Conservation (phyloP, 2,329 filamentous ascomycete genomes). For the Aspergillus chevalieri region DNA sequence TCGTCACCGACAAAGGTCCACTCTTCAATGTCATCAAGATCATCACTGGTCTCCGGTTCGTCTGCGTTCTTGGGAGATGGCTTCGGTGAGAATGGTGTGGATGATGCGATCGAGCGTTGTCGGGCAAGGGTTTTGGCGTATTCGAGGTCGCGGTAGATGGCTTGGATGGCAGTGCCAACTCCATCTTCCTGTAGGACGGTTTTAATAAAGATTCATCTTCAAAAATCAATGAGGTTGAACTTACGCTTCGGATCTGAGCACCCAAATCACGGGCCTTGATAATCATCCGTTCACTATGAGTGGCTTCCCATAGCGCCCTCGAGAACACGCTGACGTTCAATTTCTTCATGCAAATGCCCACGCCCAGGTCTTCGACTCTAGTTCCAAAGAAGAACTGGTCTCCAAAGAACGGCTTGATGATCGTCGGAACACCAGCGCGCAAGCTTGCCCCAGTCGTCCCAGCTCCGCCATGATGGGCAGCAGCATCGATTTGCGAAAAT, state of each 20-base stretch:
- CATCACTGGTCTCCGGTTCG: conserved; percentile 39
- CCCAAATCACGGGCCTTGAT: conserved; percentile 75
- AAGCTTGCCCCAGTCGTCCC: conserved; percentile 93
- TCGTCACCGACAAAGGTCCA: conserved; percentile 83
- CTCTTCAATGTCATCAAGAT: conserved; percentile 65
- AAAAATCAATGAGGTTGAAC: conserved; percentile 21
- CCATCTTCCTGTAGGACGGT: conserved; percentile 64
- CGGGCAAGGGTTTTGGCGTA: conserved; percentile 82
- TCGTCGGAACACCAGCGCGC: conserved; percentile 83
- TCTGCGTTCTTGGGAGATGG: conserved; percentile 30
- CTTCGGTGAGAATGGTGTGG: conserved; percentile 29
- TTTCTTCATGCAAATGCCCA: conserved; percentile 82
- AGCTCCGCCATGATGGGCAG: conserved; percentile 87
- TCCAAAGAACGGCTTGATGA: conserved; percentile 94
- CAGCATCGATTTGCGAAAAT: conserved; percentile 87
- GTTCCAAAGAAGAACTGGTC: conserved; percentile 95
- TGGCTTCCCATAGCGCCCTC: conserved; percentile 83
- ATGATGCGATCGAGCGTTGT: conserved; percentile 41
- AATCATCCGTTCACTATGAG: conserved; percentile 86
- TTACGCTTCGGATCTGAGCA: conserved; percentile 77
- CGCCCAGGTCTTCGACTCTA: conserved; percentile 85
- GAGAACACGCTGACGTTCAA: conserved; percentile 83
- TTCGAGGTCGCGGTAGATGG: conserved; percentile 89
- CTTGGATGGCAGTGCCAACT: conserved; percentile 83
- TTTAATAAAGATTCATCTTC: conserved; percentile 17